Percentiles rank a stretch among this genome's conserved stretches.
Evolutionary conservation across 164 flowering plant species (phyloP).

Genomic region (Chimonanthus salicifolius): DNA sequence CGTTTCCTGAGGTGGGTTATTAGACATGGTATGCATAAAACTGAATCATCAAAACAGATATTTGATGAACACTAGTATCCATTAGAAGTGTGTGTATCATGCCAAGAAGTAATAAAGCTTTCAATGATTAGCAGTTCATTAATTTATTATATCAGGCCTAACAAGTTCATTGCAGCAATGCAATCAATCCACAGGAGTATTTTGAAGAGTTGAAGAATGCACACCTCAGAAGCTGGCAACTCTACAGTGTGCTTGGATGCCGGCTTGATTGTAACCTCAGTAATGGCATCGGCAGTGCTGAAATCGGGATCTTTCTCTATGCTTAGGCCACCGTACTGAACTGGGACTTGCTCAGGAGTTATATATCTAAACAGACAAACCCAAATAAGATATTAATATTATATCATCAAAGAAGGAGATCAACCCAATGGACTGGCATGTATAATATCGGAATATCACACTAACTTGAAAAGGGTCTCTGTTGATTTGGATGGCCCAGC

Average conservation of each 20-base stretch:
- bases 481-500: conserved; percentile 80
- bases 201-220: not conserved
- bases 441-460: not conserved
- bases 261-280: conserved; percentile 68
- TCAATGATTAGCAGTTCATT: not conserved
- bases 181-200: not conserved
- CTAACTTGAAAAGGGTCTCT: conserved; percentile 91
- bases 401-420: not conserved
- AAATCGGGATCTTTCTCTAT: conserved; percentile 62
- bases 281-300: conserved; percentile 48
- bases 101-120: not conserved
- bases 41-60: not conserved
- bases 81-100: not conserved
- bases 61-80: not conserved
- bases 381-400: not conserved
- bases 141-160: not conserved
- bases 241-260: conserved; percentile 62
- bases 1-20: too few relatives aligned
- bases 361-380: conserved; percentile 49
- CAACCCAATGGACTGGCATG: not conserved
- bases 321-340: conserved; percentile 75
- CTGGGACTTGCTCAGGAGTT: conserved; percentile 84
- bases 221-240: conserved; percentile 67
- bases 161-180: not conserved
- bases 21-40: not conserved